These are phyloP conservation scores for Aspergillus ochraceoroseus DNA, from an alignment of 2,329 filamentous ascomycete species.

Conservation along the genomic window DNA sequence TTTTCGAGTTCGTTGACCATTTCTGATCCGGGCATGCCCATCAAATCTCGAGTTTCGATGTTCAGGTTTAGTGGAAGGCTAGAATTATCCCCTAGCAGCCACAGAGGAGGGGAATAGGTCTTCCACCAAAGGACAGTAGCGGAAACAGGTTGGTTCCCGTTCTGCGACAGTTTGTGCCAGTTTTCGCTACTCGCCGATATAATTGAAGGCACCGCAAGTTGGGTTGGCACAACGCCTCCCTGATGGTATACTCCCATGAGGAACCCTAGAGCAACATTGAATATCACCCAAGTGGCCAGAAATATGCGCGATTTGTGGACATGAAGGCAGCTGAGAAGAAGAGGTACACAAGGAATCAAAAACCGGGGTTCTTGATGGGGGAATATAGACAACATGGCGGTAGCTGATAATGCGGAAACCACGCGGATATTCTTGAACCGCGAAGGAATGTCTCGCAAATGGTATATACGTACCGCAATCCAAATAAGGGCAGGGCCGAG, in stretches of 20 bases:
- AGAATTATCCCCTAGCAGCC: conserved; percentile 45
- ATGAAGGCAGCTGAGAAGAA: conserved; percentile 48
- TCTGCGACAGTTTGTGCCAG: conserved; percentile 6
- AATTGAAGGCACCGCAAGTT: conserved; percentile 44
- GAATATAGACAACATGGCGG: conserved; percentile 43
- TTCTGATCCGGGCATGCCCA: conserved; percentile 44
- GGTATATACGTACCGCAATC: conserved; percentile 48
- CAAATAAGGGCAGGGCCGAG: conserved; percentile 65
- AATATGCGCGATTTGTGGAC: conserved; percentile 42
- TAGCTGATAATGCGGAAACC: conserved; percentile 43
- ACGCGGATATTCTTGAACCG: conserved; percentile 40
- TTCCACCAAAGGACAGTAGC: conserved; percentile 52
- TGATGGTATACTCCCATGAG: conserved; percentile 53
- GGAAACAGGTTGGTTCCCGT: conserved; percentile 14
- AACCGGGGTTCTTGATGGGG: conserved; percentile 53
- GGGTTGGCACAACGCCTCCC: conserved; percentile 49
- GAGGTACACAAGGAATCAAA: conserved; percentile 48
- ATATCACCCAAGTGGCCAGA: conserved; percentile 45
- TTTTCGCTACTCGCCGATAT: conserved; percentile 27
- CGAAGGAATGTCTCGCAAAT: conserved; percentile 25
- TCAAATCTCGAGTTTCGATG: conserved; percentile 45
- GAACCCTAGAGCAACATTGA: conserved; percentile 47
- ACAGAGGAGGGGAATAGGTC: conserved; percentile 51
- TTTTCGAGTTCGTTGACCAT: conserved; percentile 39
- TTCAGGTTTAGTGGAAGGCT: conserved; percentile 31